Percentiles rank a stretch among this genome's conserved stretches.
Evolutionary conservation across 73 alveolate genomes (phyloP).

Genomic region (Paramecium sexaurelia): DNA sequence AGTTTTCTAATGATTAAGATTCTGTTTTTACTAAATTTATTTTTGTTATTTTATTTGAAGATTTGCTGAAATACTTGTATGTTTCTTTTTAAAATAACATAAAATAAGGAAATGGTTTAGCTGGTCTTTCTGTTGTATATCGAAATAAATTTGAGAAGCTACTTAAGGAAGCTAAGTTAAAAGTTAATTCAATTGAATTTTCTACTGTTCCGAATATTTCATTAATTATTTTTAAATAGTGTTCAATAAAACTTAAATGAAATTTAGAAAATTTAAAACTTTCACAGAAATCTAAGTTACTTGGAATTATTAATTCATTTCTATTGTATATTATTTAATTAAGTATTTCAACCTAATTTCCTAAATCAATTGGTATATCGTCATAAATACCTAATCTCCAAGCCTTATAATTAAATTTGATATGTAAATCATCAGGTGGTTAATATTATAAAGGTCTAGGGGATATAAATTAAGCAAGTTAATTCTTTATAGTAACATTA

Average conservation of each 20-base stretch:
- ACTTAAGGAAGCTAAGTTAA: background rate
- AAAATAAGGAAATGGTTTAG: constrained; percentile 5
- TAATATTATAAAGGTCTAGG: background rate
- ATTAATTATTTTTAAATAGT: background rate
- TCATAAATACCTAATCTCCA: background rate
- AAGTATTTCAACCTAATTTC: background rate
- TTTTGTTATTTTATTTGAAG: background rate
- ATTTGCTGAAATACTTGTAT: background rate
- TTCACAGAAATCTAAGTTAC: background rate
- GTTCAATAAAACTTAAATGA: background rate
- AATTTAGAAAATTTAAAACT: background rate
- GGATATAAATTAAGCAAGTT: background rate
- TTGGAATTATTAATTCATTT: background rate
- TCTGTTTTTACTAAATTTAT: background rate
- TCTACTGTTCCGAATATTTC: background rate
- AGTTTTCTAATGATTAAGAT: background rate
- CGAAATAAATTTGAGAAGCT: background rate
- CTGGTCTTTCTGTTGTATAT: constrained; percentile 7
- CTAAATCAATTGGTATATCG: background rate
- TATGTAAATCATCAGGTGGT: background rate
- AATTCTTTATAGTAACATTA: background rate
- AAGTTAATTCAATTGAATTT: background rate
- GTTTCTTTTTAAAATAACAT: background rate
- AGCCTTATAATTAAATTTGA: background rate
- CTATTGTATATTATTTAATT: background rate